A percentile compares a stretch with the other conserved stretches of the same genome.
These are phyloP conservation scores for Mucor sp. DNA, from an alignment of 371 early-diverging fungal species.

Conservation along the genomic window DNA sequence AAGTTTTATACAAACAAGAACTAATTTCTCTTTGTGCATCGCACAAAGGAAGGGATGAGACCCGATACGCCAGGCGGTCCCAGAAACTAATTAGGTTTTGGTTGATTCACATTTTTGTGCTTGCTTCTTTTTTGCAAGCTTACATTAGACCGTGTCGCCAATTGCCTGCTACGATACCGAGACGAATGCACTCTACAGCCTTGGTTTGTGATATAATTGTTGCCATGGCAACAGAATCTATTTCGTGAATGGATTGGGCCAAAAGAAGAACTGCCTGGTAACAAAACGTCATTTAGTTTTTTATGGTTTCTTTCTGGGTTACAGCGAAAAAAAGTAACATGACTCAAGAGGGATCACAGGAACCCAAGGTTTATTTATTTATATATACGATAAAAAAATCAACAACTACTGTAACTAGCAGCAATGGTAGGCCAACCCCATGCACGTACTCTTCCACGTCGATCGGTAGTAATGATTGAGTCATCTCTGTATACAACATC, in stretches of 20 bases:
- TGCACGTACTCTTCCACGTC: constrained; percentile 72
- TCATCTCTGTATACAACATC: constrained; percentile 73
- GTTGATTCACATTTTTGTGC: constrained; percentile 2
- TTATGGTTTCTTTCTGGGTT: constrained; percentile 6
- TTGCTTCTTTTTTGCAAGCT: neutral
- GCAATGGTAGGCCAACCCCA: constrained; percentile 55
- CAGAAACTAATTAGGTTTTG: constrained; percentile 12
- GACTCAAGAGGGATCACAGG: constrained; percentile 19
- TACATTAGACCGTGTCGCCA: neutral
- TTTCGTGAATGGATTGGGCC: neutral
- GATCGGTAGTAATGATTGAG: constrained; percentile 79
- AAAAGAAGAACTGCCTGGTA: neutral
- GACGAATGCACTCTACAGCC: neutral
- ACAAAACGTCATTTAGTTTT: constrained; percentile 20
- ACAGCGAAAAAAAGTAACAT: constrained; percentile 23
- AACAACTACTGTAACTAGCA: neutral
- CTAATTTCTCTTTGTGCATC: constrained; percentile 13
- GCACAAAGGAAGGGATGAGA: constrained; percentile 24
- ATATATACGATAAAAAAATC: neutral
- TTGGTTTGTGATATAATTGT: neutral
- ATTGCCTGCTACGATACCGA: neutral
- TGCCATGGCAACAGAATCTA: neutral
- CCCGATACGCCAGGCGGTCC: constrained; percentile 32
- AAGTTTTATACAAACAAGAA: constrained; percentile 2
- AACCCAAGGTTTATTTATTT: constrained; percentile 2